phyloP scores from a whole-genome alignment of 164 flowering plant genomes.

The Nymphaea thermarum region DNA sequence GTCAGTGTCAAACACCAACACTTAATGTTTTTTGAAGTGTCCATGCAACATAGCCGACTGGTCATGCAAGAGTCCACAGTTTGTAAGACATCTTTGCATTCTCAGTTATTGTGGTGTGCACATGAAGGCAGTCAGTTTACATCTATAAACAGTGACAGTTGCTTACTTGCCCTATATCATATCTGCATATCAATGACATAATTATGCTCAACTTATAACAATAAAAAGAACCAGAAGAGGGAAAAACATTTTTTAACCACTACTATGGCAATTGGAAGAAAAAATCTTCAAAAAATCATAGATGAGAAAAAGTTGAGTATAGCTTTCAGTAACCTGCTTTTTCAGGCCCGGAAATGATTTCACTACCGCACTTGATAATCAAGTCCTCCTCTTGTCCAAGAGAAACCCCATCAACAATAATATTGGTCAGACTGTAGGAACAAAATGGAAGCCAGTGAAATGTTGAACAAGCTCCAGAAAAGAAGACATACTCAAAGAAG shows the following conservation, averaged over 20 bases:
- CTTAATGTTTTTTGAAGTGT: no score
- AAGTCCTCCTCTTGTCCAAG: not conserved
- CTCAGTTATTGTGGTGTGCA: no score
- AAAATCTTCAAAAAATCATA: not conserved
- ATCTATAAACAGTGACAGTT: no score
- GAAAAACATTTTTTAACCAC: not conserved
- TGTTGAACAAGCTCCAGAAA: no score
- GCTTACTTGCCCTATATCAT: no score
- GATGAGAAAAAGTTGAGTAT: not conserved
- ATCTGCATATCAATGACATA: no score
- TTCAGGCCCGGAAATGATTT: not conserved
- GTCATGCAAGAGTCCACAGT: no score
- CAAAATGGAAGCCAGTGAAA: not conserved
- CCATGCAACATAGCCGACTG: no score
- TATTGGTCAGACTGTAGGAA: not conserved
- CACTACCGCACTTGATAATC: not conserved
- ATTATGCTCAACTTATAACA: not conserved
- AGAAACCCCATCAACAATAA: not conserved
- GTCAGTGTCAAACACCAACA: no score
- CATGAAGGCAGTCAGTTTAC: no score
- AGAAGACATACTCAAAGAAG: no score
- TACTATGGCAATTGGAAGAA: not conserved
- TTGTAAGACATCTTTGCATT: no score
- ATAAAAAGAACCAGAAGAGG: not conserved
- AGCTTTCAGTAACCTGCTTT: not conserved